Base-by-base conservation (phyloP, 2,329 filamentous ascomycete species). In the Daldinia sp. region DNA sequence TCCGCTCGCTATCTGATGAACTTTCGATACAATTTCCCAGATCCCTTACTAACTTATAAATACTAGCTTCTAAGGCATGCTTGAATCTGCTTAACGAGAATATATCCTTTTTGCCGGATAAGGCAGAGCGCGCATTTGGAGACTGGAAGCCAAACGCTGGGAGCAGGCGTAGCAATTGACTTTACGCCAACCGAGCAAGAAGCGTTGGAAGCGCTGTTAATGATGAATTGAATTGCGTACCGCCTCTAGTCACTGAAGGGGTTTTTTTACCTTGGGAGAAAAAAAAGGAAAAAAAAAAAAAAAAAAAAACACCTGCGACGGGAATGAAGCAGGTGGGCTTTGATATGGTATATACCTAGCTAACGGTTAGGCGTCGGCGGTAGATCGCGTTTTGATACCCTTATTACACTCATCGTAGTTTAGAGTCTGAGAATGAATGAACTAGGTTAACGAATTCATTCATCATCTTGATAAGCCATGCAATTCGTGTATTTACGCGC, bases 11-110 rank as follows among this genome's bases (percentile, higher is more conserved):
- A 30, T 19, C 21, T 19, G 37, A 48, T n/a, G 34, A 3, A 41
- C 13, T 17, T 45, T 19, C 21, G 41, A 58, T n/a, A 48, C 64
- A 39, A 25, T 57, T n/a, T 61, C 48, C 50, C 43, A n/a, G 32
- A 58, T 39, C 29, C 53, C 10, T 6, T 43, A 53, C 63, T 67
- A 21, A 64, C 54, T 43, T 41, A 30, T 21, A 13, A 30, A 9
- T 47, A 13, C 25, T 29, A 76, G 74, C 74, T 34, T 76, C 74
- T 4, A 76, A 73, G 57, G 72, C 72, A 27, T 74, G 73, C 41
- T 48, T 76, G 13, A 71, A 76, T 43, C 57, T 76, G 17, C 57
- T 76, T 25, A 76, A 76, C 37, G 74, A 76, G 55, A 59, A 73
- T n/a, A 75, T 76, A 67, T 55, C 62, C 7, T 63, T 70, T 15